These are phyloP conservation scores for Fusarium denticulatum DNA, from an alignment of 2,329 filamentous ascomycete genomes.

Conservation along the genomic window DNA sequence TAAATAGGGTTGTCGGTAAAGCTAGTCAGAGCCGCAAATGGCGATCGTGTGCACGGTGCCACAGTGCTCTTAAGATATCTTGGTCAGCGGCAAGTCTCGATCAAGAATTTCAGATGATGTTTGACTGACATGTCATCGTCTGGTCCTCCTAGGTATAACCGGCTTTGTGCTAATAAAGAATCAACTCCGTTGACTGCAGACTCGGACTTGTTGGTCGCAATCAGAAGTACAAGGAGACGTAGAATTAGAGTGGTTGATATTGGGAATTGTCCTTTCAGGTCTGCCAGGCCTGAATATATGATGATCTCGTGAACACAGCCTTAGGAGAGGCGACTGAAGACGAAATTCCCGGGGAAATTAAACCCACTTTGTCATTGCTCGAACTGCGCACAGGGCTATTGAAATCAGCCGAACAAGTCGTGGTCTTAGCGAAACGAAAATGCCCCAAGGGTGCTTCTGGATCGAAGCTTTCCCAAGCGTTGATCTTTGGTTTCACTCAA, in stretches of 20 bases:
- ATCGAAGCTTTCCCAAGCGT: slow-evolving; percentile 45
- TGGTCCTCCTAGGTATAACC: background rate
- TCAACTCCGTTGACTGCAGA: background rate
- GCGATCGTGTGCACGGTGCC: slow-evolving; percentile 65
- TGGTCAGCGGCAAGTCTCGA: slow-evolving; percentile 66
- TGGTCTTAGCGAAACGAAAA: slow-evolving; percentile 74
- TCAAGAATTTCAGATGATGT: slow-evolving; percentile 43
- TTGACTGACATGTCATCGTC: background rate
- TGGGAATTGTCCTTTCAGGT: background rate
- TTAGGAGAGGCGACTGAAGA: background rate
- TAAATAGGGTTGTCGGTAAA: slow-evolving; percentile 67
- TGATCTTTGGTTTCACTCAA: slow-evolving; percentile 32
- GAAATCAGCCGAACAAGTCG: slow-evolving; percentile 68
- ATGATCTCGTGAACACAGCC: background rate
- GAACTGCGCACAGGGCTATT: slow-evolving; percentile 57
- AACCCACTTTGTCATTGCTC: slow-evolving; percentile 53
- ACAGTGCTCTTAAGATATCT: slow-evolving; percentile 42
- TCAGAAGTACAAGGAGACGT: background rate
- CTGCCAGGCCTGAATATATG: background rate
- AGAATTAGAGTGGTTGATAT: background rate
- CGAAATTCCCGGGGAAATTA: background rate
- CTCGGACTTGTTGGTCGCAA: background rate
- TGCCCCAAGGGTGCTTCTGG: slow-evolving; percentile 69
- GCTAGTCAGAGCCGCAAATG: slow-evolving; percentile 78
- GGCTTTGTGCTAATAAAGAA: background rate